Percentiles rank a stretch among this genome's conserved stretches.
phyloP scores from a whole-genome alignment of 345 rosid genomes.

The Lepidium africanum region DNA sequence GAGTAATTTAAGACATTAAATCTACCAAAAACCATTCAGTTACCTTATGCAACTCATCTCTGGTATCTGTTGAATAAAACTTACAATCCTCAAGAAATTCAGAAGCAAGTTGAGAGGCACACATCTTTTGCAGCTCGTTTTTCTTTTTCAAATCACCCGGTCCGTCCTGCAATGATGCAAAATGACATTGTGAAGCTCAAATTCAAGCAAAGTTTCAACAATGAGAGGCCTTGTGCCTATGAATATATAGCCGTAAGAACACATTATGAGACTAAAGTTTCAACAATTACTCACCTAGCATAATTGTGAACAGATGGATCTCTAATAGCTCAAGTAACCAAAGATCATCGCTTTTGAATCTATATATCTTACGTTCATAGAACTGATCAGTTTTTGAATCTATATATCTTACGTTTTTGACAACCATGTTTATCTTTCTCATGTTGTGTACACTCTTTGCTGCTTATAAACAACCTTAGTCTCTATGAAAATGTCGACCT shows the following conservation, averaged over 20 bases:
- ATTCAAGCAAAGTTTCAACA: not conserved
- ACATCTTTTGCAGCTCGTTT: conserved; percentile 61
- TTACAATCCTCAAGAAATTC: conserved; percentile 88
- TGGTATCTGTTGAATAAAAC: conserved; percentile 79
- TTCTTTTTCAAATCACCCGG: conserved; percentile 43
- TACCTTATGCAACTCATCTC: conserved; percentile 93
- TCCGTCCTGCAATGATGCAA: conserved; percentile 38
- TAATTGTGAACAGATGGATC: too few relatives aligned
- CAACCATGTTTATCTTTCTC: too few relatives aligned
- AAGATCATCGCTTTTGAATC: too few relatives aligned
- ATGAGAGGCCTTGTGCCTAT: too few relatives aligned
- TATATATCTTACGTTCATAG: conserved; percentile 36
- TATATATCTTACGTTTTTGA: not conserved
- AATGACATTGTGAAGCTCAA: conserved; percentile 1
- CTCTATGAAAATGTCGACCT: not conserved
- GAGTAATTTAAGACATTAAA: not conserved
- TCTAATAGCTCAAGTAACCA: conserved; percentile 7
- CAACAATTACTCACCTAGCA: too few relatives aligned
- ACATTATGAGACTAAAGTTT: too few relatives aligned
- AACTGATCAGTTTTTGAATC: conserved; percentile 40
- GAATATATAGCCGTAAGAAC: too few relatives aligned
- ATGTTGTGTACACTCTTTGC: conserved; percentile 59
- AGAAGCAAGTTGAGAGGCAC: conserved; percentile 53
- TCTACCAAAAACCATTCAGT: not conserved
- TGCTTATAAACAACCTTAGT: not conserved